phyloP scores from a whole-genome alignment of 2,329 filamentous ascomycete genomes.

The Hymenoscyphus salicellus region DNA sequence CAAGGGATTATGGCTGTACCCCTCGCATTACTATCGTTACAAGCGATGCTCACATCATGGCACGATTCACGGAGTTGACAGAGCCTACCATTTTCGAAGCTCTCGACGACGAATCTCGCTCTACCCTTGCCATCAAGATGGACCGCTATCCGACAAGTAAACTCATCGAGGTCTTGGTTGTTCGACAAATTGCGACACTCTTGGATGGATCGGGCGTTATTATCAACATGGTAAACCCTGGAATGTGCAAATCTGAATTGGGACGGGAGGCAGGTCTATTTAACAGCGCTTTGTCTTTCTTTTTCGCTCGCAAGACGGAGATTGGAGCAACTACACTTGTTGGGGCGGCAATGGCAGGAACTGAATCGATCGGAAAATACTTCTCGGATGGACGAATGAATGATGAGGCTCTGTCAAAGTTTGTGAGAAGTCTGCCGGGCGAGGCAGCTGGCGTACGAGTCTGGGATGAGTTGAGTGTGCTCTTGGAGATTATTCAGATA shows the following conservation, averaged over 20 bases:
- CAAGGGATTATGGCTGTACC: conserved; percentile 4
- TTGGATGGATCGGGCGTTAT: conserved; percentile 39
- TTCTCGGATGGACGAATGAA: conserved; percentile 39
- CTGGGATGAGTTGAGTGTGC: conserved; percentile 43
- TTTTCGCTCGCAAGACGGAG: conserved; percentile 45
- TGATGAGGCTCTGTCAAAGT: conserved; percentile 33
- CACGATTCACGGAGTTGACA: not conserved
- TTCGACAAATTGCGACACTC: conserved; percentile 39
- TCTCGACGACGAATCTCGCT: not conserved
- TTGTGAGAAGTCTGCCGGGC: conserved; percentile 43
- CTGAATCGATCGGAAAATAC: conserved; percentile 47
- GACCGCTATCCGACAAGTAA: conserved; percentile 46
- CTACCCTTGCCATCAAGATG: not conserved
- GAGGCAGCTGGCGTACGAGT: conserved; percentile 38
- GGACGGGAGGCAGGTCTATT: conserved; percentile 36
- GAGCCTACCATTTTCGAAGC: conserved; percentile 7
- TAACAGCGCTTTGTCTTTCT: conserved; percentile 31
- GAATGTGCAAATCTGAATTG: conserved; percentile 49
- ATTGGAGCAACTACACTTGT: conserved; percentile 45
- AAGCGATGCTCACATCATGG: not conserved
- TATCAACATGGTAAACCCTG: conserved; percentile 52
- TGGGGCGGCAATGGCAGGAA: conserved; percentile 41
- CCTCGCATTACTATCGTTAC: conserved; percentile 2
- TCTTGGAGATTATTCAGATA: conserved; percentile 43
- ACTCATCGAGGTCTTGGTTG: conserved; percentile 45